phyloP scores from a whole-genome alignment of 768 basidiomycete genomes.

The Lactarius akahatsu region DNA sequence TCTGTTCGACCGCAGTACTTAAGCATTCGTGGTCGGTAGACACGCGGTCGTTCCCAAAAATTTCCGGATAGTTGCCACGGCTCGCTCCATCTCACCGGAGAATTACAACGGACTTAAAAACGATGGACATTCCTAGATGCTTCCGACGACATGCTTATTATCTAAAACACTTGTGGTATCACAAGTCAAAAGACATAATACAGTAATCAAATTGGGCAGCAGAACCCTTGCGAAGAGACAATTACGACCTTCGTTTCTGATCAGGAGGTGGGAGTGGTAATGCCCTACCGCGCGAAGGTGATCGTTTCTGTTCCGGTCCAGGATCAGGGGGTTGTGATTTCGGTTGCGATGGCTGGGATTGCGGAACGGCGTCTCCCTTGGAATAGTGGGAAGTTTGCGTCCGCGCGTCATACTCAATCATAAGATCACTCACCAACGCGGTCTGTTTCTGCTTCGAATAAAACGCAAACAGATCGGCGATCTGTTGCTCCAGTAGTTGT shows the following conservation, averaged over 20 bases:
- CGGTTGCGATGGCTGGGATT: slow-evolving; percentile 10
- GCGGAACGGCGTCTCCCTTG: slow-evolving; percentile 10
- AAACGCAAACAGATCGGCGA: slow-evolving; percentile 70
- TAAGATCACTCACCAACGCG: slow-evolving; percentile 18
- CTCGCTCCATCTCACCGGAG: slow-evolving; percentile 54
- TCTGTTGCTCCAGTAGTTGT: slow-evolving; percentile 64
- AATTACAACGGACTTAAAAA: slow-evolving; percentile 19
- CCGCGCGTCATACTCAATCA: background rate
- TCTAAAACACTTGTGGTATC: slow-evolving; percentile 1
- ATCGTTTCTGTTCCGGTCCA: slow-evolving; percentile 12
- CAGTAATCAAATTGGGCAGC: background rate
- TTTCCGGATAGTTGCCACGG: slow-evolving; percentile 80
- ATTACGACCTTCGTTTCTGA: slow-evolving; percentile 14
- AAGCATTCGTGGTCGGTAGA: slow-evolving; percentile 38
- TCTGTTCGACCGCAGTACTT: slow-evolving; percentile 12
- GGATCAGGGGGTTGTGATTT: slow-evolving; percentile 13
- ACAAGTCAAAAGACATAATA: background rate
- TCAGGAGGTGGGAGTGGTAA: slow-evolving; percentile 22
- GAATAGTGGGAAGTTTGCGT: background rate
- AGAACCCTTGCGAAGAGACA: background rate
- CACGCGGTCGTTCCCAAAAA: slow-evolving; percentile 74
- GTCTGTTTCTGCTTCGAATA: slow-evolving; percentile 64
- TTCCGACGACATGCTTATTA: background rate
- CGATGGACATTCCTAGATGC: background rate
- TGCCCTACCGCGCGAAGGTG: slow-evolving; percentile 13